Evolutionary conservation across 306 rosid genomes (phyloP), one percentile per base, ranked within the genome.

Genomic region (Geum urbanum): DNA sequence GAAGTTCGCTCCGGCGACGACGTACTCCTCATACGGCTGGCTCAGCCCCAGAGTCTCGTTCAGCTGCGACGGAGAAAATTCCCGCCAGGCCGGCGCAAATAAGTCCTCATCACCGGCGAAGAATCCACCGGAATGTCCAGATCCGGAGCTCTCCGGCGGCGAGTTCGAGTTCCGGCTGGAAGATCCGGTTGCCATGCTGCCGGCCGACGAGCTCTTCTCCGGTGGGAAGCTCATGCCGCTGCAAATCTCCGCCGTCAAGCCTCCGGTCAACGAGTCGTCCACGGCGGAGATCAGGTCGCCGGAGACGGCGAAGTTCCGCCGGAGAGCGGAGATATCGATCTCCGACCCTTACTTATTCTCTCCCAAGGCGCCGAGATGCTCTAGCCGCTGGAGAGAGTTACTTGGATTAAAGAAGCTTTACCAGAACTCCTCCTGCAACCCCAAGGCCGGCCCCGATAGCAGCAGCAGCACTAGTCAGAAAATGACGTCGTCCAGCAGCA

Each of bases 291-390:
- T 59, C 14, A 59, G 75, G 40, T 77, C 65, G 10, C 76, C 80
- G 37, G 86, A 82, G 9, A 71, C 79, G 3, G 62, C 59, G 13
- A 83, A 74, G 68, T 40, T 49, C 11, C 61, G 66, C 65, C 84
- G 89, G 67, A 61, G 83, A 53, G 32, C 45, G 4, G 88, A 82
- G 8, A 14, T 70, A 8, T 51, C 82, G 11, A 18, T 77, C 14
- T 9, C 82, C 0, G 97, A 95, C 8, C 86, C 88, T 0, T 86
- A 79, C 76, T 59, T 89, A 72, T 95, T 91, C 76, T 95, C 96
- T 4, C 97, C 99, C 0, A 95, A 95, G 76, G 99, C 97, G 0
- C 99, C 97, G n/a, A 82, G 97, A n/a, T 95, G 97, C 45, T 89
- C 99, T 3, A 88, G 95, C 78, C 86, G 95, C 62, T 91, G 97